Percentiles rank a stretch among this genome's conserved stretches.
Evolutionary conservation across 2,329 filamentous ascomycete genomes (phyloP).

Genomic region (Colletotrichum phormii): DNA sequence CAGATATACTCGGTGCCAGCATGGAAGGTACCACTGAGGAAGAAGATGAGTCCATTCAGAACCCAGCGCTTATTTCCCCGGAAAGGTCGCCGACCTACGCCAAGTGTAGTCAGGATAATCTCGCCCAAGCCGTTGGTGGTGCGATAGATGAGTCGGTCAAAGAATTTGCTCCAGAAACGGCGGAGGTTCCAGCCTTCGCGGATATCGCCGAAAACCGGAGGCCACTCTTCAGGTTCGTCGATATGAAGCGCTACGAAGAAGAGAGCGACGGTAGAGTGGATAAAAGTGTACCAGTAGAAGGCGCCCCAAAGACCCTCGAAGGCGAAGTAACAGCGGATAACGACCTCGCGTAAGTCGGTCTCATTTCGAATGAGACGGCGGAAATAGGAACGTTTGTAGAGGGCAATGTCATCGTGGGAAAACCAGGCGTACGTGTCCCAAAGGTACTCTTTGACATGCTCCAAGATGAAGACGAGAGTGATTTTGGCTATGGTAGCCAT

Average conservation of each 20-base stretch:
- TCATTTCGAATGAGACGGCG: slow-evolving; percentile 14
- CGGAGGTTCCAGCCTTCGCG: slow-evolving; percentile 36
- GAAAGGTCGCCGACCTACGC: slow-evolving; percentile 12
- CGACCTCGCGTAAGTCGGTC: neutral
- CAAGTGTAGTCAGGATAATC: slow-evolving; percentile 7
- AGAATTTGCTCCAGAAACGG: slow-evolving; percentile 39
- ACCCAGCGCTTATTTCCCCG: slow-evolving; percentile 28
- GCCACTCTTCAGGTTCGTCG: slow-evolving; percentile 39
- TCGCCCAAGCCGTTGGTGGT: slow-evolving; percentile 18
- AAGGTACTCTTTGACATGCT: neutral
- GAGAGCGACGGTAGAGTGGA: slow-evolving; percentile 9
- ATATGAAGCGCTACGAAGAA: slow-evolving; percentile 26
- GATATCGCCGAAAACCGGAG: slow-evolving; percentile 37
- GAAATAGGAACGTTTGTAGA: slow-evolving; percentile 9
- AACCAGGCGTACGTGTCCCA: neutral
- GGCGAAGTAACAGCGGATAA: slow-evolving; percentile 18
- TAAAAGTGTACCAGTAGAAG: slow-evolving; percentile 27
- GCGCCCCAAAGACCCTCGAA: slow-evolving; percentile 27
- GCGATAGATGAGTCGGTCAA: slow-evolving; percentile 37
- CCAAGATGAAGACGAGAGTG: neutral
- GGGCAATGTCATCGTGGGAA: neutral
- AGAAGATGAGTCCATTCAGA: slow-evolving; percentile 34
- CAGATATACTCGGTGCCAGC: slow-evolving; percentile 5
- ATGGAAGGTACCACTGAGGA: slow-evolving; percentile 30
- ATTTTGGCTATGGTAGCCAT: neutral